These are phyloP conservation scores for Collybia sp. DNA, from an alignment of 768 basidiomycete species.

Conservation along the genomic window DNA sequence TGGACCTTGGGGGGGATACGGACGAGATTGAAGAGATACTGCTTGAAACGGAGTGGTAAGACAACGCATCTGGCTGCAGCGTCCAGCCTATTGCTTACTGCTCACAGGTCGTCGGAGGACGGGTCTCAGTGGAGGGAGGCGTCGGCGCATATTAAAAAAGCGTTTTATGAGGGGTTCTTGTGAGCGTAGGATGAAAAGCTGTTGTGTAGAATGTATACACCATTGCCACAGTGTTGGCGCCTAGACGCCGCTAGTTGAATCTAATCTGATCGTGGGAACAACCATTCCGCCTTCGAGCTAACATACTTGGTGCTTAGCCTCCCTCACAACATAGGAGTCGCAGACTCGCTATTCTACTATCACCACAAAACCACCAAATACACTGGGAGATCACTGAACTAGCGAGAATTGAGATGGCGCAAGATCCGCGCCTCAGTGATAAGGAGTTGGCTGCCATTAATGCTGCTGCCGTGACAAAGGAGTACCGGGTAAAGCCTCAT, in stretches of 20 bases:
- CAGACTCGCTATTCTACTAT: no score
- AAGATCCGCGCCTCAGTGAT: slow-evolving; percentile 61
- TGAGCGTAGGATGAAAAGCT: no score
- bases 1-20: slow-evolving; percentile 60
- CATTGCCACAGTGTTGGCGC: no score
- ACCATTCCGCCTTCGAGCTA: no score
- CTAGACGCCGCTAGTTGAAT: neutral
- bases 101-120: slow-evolving; percentile 44
- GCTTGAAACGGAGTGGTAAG: slow-evolving; percentile 79
- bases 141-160: slow-evolving; percentile 33
- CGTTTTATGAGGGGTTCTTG: slow-evolving; percentile 16
- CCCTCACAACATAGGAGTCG: no score
- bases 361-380: neutral
- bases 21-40: slow-evolving; percentile 65
- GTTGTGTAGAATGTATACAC: neutral
- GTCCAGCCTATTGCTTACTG: neutral
- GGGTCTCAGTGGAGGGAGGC: slow-evolving; percentile 30
- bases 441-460: slow-evolving; percentile 76
- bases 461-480: slow-evolving; percentile 83
- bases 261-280: slow-evolving; percentile 6
- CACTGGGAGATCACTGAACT: neutral
- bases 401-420: slow-evolving; percentile 26
- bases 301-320: no score
- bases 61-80: neutral
- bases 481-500: slow-evolving; percentile 87